Conservation (phyloP, 768 basidiomycete genomes). For the Holtermannia corniformis region DNA sequence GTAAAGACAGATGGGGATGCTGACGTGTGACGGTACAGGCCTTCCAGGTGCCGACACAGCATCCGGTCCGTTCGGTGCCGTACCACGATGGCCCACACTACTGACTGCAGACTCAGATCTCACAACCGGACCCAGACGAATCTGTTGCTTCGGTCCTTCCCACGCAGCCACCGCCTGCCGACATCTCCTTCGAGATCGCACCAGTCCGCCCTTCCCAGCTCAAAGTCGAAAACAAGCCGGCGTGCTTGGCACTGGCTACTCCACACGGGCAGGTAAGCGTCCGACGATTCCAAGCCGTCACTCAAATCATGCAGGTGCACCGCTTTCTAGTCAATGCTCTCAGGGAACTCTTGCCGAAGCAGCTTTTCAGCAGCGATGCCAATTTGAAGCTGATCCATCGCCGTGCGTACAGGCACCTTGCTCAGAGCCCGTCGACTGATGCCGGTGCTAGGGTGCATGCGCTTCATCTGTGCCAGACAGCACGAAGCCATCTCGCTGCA, state of each 20-base stretch:
- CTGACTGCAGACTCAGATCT: no score
- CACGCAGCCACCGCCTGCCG: neutral
- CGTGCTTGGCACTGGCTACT: slow-evolving; percentile 41
- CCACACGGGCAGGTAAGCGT: neutral
- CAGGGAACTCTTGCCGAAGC: slow-evolving; percentile 25
- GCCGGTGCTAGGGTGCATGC: slow-evolving; percentile 13
- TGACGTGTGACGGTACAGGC: no score
- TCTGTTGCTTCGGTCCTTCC: neutral
- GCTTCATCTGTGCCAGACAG: slow-evolving; percentile 66
- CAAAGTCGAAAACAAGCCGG: slow-evolving; percentile 59
- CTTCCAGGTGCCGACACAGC: no score
- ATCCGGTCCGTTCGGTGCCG: no score
- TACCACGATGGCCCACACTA: no score
- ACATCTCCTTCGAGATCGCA: neutral
- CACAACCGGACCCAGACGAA: no score
- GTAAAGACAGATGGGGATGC: no score
- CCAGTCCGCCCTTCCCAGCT: neutral
- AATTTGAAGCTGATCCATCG: slow-evolving; percentile 5
- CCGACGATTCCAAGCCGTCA: neutral
- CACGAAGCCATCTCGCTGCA: slow-evolving; percentile 74
- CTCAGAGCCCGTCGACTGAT: neutral
- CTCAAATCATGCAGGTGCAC: slow-evolving; percentile 6
- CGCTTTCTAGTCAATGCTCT: slow-evolving; percentile 8
- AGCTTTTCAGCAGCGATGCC: slow-evolving; percentile 14
- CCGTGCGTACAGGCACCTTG: slow-evolving; percentile 2